Evolutionary conservation across 495 filamentous ascomycete genomes (phyloP).

Genomic region (Viridothelium virens): DNA sequence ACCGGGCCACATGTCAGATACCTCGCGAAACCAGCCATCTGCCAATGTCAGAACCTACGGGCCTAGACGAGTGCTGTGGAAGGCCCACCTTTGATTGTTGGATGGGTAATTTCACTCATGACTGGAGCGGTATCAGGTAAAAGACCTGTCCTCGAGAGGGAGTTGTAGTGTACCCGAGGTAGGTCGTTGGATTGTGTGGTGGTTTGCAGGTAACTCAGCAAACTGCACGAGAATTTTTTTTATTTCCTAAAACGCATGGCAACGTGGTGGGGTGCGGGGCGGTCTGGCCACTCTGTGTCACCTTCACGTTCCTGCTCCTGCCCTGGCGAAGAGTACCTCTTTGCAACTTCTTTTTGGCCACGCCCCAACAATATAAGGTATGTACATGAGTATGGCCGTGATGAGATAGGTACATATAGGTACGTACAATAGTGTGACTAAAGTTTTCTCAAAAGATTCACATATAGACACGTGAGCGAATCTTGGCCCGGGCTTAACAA

Average conservation of each 20-base stretch:
- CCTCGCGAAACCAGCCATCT: constrained; percentile 99
- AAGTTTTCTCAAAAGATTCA: too few relatives aligned
- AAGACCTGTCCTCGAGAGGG: not conserved
- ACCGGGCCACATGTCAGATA: constrained; percentile 96
- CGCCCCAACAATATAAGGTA: too few relatives aligned
- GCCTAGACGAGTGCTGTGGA: constrained; percentile 11
- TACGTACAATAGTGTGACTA: too few relatives aligned
- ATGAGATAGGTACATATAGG: too few relatives aligned
- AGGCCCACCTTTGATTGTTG: constrained; percentile 52
- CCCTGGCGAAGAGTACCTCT: not conserved
- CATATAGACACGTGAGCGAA: too few relatives aligned
- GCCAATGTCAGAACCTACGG: not conserved
- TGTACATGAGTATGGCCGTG: too few relatives aligned
- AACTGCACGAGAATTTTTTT: not conserved
- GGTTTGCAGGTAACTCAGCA: not conserved
- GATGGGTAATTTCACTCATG: constrained; percentile 48
- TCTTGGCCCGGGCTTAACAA: too few relatives aligned
- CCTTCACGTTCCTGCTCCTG: not conserved
- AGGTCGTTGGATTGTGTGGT: not conserved
- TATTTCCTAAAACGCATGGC: not conserved
- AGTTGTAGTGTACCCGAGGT: not conserved
- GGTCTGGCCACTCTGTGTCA: not conserved
- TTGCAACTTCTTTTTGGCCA: not conserved
- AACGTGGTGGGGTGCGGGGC: not conserved
- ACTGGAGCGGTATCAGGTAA: not conserved